Base-by-base conservation (phyloP, 2,329 filamentous ascomycete species). In the Cladosporium cucumerinum region DNA sequence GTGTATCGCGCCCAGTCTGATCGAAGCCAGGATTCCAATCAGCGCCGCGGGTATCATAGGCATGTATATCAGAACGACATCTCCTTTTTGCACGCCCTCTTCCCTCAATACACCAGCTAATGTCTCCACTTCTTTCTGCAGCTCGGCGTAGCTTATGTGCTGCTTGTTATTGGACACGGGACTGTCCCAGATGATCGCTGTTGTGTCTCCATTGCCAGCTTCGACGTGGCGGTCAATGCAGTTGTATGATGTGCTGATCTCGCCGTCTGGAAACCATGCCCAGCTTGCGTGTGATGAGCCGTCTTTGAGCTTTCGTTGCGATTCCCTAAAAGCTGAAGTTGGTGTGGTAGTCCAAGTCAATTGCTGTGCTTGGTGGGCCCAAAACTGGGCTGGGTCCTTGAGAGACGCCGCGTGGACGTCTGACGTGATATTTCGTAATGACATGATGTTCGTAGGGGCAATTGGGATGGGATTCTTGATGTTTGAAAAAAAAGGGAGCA, bases 21-120 rank as follows among this genome's bases (percentile, higher is more conserved):
- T 87, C 66, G 90, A 86, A 26, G 94, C 93, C 4, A 97, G 86
- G 69, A 95, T 92, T 11, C 90, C 93, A 67, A 96, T 87, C n/a
- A 97, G 76, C 1, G 93, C 91, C 0, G 92, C 89, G 0, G 94
- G 93, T 51, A 97, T 92, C 93, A 97, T 97, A 63, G 93, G 93
- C 93, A 97, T 97, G 78, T 97, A 98, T 30, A 97, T 86, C 68
- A 97, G 84, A 6, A 97, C 92, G 0, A 95, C 89, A 79, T 97
- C 91, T 1, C 93, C 93, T 77, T 86, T 92, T 69, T 83, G 83
- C 5, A 97, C 90, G 0, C 93, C 93, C 72, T 94, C 88, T 75
- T 95, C 91, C 63, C 89, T 82, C 72, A 98, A 78, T 1, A 93
- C 92, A 0, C 91, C 93, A 0, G 93, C 93, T 59, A 96, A 84